A percentile compares a stretch with the other conserved stretches of the same genome.
phyloP scores from a whole-genome alignment of 805 yeast species.

The Monosporozyma siamensis region DNA sequence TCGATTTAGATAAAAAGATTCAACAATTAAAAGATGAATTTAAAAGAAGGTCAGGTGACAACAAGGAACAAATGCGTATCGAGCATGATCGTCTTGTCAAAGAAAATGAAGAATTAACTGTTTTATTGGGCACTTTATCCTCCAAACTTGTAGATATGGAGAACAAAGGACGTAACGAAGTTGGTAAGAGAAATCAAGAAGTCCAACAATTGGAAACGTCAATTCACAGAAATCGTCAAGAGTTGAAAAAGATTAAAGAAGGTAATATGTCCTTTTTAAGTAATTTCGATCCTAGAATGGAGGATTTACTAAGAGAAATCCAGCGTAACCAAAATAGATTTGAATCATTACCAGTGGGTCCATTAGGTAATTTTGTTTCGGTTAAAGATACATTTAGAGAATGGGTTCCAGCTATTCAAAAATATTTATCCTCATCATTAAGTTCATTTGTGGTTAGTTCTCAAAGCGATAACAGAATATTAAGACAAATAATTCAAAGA shows the following conservation, averaged over 20 bases:
- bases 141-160: constrained; percentile 12
- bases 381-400: constrained; percentile 43
- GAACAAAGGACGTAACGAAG: constrained; percentile 11
- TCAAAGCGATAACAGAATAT: constrained; percentile 44
- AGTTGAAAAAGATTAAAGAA: constrained; percentile 21
- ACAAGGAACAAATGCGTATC: constrained; percentile 21
- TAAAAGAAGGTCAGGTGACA: constrained; percentile 25
- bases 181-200: constrained; percentile 9
- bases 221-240: constrained; percentile 13
- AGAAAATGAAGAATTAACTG: constrained; percentile 9
- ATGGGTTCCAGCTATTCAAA: constrained; percentile 58
- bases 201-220: constrained; percentile 8
- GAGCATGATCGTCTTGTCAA: constrained; percentile 10
- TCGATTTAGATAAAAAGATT: constrained; percentile 15
- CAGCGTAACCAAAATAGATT: constrained; percentile 30
- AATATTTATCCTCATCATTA: constrained; percentile 39
- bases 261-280: constrained; percentile 29
- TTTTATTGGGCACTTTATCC: constrained; percentile 4
- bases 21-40: constrained; percentile 21
- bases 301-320: constrained; percentile 35
- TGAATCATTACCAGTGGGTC: constrained; percentile 61
- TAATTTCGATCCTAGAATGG: constrained; percentile 44
- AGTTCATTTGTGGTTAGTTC: constrained; percentile 61
- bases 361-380: constrained; percentile 55
- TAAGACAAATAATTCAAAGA: constrained; percentile 31